Evolutionary conservation across 1,139 yeast genomes (phyloP).

Genomic region (Zygoascus meyerae): DNA sequence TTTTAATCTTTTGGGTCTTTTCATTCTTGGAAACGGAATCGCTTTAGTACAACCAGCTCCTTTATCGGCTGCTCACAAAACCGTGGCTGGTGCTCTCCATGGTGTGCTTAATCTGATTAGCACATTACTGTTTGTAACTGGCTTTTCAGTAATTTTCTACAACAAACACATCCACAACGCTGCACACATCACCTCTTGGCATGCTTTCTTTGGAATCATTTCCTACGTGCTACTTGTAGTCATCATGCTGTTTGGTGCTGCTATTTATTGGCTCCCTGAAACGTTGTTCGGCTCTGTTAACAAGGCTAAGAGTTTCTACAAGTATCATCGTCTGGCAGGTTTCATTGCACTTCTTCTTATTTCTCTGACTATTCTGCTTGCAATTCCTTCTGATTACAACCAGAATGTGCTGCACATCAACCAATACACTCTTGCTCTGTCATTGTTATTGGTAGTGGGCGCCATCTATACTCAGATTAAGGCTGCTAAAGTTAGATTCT

Average conservation of each 20-base stretch:
- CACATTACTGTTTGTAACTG: slow-evolving; percentile 19
- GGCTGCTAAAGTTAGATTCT: slow-evolving; percentile 15
- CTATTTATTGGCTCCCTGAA: slow-evolving; percentile 27
- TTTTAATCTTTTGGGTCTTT: slow-evolving; percentile 22
- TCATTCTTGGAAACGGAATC: slow-evolving; percentile 21
- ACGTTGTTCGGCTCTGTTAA: slow-evolving; percentile 26
- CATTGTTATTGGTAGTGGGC: slow-evolving; percentile 18
- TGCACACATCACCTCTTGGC: slow-evolving; percentile 28
- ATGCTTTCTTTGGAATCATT: slow-evolving; percentile 27
- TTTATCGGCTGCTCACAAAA: slow-evolving; percentile 22
- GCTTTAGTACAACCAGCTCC: slow-evolving; percentile 25
- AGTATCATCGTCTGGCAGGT: slow-evolving; percentile 30
- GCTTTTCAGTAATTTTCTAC: slow-evolving; percentile 23
- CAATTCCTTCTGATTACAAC: slow-evolving; percentile 28
- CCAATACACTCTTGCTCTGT: slow-evolving; percentile 17
- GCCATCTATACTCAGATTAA: slow-evolving; percentile 16
- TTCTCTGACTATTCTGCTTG: slow-evolving; percentile 22
- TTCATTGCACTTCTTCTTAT: slow-evolving; percentile 23
- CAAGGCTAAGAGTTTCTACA: slow-evolving; percentile 28
- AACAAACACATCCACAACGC: slow-evolving; percentile 26
- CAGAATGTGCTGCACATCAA: slow-evolving; percentile 22
- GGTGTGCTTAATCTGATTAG: slow-evolving; percentile 26
- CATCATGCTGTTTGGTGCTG: slow-evolving; percentile 23
- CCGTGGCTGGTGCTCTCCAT: slow-evolving; percentile 26
- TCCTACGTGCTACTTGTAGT: slow-evolving; percentile 21